Percentiles rank a stretch among this genome's conserved stretches.
Evolutionary conservation across 805 yeast species (phyloP).

Genomic region (Candida piceae): DNA sequence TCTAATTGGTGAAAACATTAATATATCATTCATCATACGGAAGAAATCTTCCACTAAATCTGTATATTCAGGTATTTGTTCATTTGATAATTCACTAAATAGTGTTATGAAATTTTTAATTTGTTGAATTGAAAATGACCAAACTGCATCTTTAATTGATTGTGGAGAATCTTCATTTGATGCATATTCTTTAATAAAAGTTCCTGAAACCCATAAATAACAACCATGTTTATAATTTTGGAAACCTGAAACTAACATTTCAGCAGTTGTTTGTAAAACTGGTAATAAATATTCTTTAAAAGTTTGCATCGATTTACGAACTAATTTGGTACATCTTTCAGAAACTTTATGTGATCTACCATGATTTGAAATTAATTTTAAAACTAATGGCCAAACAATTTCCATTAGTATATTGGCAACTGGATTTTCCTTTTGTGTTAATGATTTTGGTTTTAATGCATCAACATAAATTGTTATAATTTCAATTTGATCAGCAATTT

Average conservation of each 20-base stretch:
- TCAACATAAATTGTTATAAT: slow-evolving; percentile 56
- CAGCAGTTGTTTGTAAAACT: slow-evolving; percentile 60
- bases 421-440: slow-evolving; percentile 39
- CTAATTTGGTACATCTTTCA: slow-evolving; percentile 67
- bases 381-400: slow-evolving; percentile 53
- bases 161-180: slow-evolving; percentile 36
- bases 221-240: slow-evolving; percentile 68
- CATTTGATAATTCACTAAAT: slow-evolving; percentile 26
- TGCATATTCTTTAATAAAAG: slow-evolving; percentile 68
- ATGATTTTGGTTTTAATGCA: slow-evolving; percentile 44
- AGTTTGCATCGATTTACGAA: slow-evolving; percentile 61
- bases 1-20: slow-evolving; percentile 66
- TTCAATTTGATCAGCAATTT: slow-evolving; percentile 72
- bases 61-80: slow-evolving; percentile 33
- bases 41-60: slow-evolving; percentile 85
- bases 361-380: slow-evolving; percentile 43
- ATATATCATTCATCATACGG: slow-evolving; percentile 69
- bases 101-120: slow-evolving; percentile 49
- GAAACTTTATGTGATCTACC: slow-evolving; percentile 61
- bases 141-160: slow-evolving; percentile 54
- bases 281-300: slow-evolving; percentile 53
- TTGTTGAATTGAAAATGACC: slow-evolving; percentile 71
- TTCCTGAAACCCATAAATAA: slow-evolving; percentile 86
- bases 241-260: slow-evolving; percentile 65
- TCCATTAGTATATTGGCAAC: slow-evolving; percentile 49